phyloP scores from a whole-genome alignment of 2,329 filamentous ascomycete species.

The Fusarium sp. region DNA sequence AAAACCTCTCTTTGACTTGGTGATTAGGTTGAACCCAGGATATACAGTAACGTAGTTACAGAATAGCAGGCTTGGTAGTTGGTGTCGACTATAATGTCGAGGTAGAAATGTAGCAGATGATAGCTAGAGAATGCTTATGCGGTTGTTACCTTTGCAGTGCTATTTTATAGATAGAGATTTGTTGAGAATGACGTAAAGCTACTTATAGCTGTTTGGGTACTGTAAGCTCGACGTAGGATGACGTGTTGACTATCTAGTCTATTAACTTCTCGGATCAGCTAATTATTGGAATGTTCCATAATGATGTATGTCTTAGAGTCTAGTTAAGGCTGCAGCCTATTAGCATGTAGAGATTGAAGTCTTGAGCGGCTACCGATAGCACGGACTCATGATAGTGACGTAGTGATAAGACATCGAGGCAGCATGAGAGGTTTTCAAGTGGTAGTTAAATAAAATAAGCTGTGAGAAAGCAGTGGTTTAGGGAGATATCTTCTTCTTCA shows the following conservation, averaged over 20 bases:
- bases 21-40: background rate
- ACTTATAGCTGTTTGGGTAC: background rate
- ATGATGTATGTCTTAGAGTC: background rate
- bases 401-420: background rate
- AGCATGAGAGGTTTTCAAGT: no score
- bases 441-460: no score
- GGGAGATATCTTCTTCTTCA: no score
- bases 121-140: background rate
- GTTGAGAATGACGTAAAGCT: background rate
- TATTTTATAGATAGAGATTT: background rate
- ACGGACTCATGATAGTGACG: rapidly evolving
- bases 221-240: background rate
- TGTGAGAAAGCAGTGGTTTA: no score
- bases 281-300: no score
- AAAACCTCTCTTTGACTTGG: rapidly evolving
- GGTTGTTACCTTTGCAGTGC: rapidly evolving
- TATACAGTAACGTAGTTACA: rapidly evolving
- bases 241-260: background rate
- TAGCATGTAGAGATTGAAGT: background rate
- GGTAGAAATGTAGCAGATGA: background rate
- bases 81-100: background rate
- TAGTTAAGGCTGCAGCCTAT: background rate
- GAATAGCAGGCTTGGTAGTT: background rate
- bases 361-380: background rate
- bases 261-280: background rate